Evolutionary conservation across 371 early-diverging fungal genomes (phyloP), one percentile per base, ranked within the genome.

Genomic region (Zychaea mexicana): DNA sequence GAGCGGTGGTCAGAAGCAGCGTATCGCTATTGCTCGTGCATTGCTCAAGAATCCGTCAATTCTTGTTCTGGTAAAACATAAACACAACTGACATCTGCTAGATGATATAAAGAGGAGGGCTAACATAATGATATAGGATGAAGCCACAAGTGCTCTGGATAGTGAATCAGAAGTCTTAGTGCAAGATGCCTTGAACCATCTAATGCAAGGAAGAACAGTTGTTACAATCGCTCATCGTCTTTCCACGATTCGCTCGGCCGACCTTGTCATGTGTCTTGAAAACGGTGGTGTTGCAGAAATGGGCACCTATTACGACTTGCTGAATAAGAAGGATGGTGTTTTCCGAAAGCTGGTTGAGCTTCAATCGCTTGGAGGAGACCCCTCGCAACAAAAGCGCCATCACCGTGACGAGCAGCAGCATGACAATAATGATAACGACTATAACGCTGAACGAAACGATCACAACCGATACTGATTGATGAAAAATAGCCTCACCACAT

Each of bases 101-200:
- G 8, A 36, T 8, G 8, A 36, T 36, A 15, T 1, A 8, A 36
- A 10, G 36, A 36, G 15, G 15, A 8, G 8, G 15, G 15, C 15
- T 10, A 36, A 10, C 10, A 36, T 36, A 36, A 36, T 36, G 15
- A 36, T 36, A 21, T 70, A 95, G 58, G 97, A 97, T 71, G 96
- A 97, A 74, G 94, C 96, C 1, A 96, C 97, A 0, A 87, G 90
- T 45, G 91, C 92, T 1, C 71, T 96, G 31, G 96, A 97, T 84
- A 79, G 90, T 22, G 82, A 82, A 62, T 84, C 84, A 1, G 89
- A 89, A 62, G 73, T 78, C 8, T 64, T 88, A 28, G 87, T 89
- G 1, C 87, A 88, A 53, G 82, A 77, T 38, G 88, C 90, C 1
- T 73, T 92, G 19, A 86, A 87, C 30, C 57, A 57, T 21, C 76